Evolutionary conservation across 805 yeast genomes (phyloP).

Genomic region (Millerozyma acaciae): DNA sequence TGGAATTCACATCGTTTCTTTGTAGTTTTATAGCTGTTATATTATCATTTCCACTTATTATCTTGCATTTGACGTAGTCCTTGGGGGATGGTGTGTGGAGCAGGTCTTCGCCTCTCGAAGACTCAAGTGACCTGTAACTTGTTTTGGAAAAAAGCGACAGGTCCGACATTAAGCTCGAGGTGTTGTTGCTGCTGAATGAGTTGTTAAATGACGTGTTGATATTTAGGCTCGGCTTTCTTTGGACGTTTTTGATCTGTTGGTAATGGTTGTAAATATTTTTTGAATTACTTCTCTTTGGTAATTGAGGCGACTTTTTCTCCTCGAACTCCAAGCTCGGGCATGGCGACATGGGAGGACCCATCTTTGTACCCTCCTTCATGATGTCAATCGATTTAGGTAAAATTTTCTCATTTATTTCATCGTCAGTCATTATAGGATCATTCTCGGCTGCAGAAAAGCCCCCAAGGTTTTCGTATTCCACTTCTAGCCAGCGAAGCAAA

Average conservation of each 20-base stretch:
- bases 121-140: background rate
- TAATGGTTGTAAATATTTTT: conserved; percentile 31
- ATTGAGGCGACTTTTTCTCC: background rate
- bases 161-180: conserved; percentile 1
- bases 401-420: conserved; percentile 17
- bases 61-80: conserved; percentile 23
- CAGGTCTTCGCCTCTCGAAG: background rate
- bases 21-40: conserved; percentile 23
- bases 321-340: no score
- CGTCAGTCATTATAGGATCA: conserved; percentile 13
- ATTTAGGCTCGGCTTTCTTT: background rate
- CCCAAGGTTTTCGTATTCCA: conserved; percentile 21
- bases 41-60: conserved; percentile 24
- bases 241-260: conserved; percentile 17
- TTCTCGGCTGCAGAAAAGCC: conserved; percentile 21
- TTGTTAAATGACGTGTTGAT: background rate
- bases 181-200: background rate
- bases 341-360: background rate
- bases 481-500: conserved; percentile 28
- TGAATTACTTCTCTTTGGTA: conserved; percentile 21
- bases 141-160: conserved; percentile 1
- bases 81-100: background rate
- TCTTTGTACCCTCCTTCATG: background rate
- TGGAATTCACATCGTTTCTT: conserved; percentile 17
- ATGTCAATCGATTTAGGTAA: conserved; percentile 8